These are phyloP conservation scores for Colletotrichum camelliae DNA, from an alignment of 2,329 filamentous ascomycete genomes.

Conservation along the genomic window DNA sequence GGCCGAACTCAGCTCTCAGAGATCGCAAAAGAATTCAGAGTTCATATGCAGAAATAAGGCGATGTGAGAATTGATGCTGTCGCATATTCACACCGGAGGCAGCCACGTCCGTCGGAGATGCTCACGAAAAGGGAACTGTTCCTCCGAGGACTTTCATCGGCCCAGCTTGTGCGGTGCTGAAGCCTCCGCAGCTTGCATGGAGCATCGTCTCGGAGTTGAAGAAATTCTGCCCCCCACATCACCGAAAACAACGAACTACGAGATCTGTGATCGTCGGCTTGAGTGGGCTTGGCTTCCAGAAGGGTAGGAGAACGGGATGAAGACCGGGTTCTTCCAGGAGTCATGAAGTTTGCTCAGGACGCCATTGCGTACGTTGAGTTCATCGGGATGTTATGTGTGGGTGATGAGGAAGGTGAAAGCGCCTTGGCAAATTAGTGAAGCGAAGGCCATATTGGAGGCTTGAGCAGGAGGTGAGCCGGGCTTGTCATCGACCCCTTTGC, in stretches of 20 bases:
- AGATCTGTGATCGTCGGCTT: background rate
- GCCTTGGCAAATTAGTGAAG: background rate
- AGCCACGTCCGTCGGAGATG: background rate
- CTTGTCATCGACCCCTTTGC: background rate
- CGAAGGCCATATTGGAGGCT: background rate
- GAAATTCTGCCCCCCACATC: background rate
- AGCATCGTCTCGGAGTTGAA: background rate
- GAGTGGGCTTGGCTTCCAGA: background rate
- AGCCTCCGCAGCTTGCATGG: background rate
- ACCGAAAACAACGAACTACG: background rate
- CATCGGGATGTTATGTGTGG: background rate
- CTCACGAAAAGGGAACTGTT: background rate
- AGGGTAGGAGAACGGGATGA: background rate
- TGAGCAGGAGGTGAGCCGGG: background rate
- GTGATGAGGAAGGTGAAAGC: background rate
- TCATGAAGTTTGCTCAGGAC: background rate
- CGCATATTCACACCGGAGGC: background rate
- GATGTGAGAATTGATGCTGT: background rate
- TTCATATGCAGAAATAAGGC: background rate
- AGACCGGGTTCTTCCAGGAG: background rate
- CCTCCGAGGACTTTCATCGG: background rate
- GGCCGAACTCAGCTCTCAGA: background rate
- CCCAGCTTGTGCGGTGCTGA: background rate
- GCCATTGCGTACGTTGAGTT: background rate
- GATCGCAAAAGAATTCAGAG: background rate